Evolutionary conservation across 225 moss, liverwort and hornwort species (phyloP).

Genomic region (Sphagnum tenellum): DNA sequence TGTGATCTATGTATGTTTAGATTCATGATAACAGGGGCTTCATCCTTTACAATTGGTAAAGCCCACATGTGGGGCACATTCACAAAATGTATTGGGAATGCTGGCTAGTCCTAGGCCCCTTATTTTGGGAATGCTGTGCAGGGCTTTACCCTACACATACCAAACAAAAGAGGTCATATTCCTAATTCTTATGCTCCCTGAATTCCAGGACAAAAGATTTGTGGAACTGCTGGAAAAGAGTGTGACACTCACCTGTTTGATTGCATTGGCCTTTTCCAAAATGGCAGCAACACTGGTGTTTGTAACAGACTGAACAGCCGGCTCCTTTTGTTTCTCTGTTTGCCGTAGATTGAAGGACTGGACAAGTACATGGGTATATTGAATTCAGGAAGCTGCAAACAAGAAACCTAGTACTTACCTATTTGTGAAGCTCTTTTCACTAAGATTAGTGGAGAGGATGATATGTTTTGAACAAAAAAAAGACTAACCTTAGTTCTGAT

Average conservation of each 20-base stretch:
- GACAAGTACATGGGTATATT: slow-evolving; percentile 3
- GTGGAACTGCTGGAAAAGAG: background rate
- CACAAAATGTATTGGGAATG: too few relatives aligned
- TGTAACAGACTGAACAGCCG: slow-evolving; percentile 37
- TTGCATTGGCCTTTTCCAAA: slow-evolving; percentile 87
- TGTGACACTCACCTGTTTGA: slow-evolving; percentile 55
- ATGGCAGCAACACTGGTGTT: slow-evolving; percentile 92
- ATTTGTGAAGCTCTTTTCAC: background rate
- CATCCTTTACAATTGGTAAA: too few relatives aligned
- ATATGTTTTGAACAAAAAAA: background rate
- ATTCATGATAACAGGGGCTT: too few relatives aligned
- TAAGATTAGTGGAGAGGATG: background rate
- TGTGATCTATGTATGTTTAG: too few relatives aligned
- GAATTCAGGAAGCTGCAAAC: background rate
- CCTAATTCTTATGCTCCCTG: background rate
- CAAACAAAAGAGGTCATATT: background rate
- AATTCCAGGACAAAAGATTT: background rate
- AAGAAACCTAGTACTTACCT: background rate
- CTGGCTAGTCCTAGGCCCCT: too few relatives aligned
- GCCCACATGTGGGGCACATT: too few relatives aligned
- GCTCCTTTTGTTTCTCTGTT: slow-evolving; percentile 54
- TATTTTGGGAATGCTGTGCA: too few relatives aligned
- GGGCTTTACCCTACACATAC: background rate
- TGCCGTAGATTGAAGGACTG: slow-evolving; percentile 79
- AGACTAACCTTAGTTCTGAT: slow-evolving; percentile 51